phyloP scores from a whole-genome alignment of 306 rosid genomes.

The Trifolium fragiferum region DNA sequence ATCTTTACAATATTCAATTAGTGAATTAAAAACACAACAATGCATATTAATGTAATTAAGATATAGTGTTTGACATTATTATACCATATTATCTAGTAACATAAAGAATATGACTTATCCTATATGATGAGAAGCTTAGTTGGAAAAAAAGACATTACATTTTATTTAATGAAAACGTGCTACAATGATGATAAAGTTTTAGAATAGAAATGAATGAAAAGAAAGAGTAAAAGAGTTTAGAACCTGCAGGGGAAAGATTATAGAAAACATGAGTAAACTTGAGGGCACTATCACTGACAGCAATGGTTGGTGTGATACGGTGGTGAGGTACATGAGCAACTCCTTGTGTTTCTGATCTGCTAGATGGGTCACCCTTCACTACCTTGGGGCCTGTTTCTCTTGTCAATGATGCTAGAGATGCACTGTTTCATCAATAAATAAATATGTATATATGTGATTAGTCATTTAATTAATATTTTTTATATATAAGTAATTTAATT shows the following conservation, averaged over 20 bases:
- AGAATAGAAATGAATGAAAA: neutral
- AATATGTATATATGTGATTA: neutral
- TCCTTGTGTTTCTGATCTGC: constrained; percentile 38
- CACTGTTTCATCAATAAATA: constrained; percentile 49
- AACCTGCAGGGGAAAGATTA: constrained; percentile 92
- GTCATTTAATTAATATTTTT: neutral
- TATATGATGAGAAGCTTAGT: constrained; percentile 18
- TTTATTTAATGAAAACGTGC: neutral
- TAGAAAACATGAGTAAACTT: constrained; percentile 88
- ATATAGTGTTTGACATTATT: neutral
- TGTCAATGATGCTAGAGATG: constrained; percentile 87
- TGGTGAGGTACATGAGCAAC: constrained; percentile 52
- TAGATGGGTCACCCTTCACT: constrained; percentile 83
- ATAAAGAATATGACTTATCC: neutral
- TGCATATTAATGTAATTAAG: neutral
- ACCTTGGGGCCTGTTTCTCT: constrained; percentile 90
- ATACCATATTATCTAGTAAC: neutral
- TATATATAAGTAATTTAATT: too few species aligned
- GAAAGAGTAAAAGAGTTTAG: neutral
- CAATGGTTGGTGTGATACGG: constrained; percentile 54
- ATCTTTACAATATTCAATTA: neutral
- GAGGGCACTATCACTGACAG: constrained; percentile 76
- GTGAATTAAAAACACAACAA: neutral
- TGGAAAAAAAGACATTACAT: constrained; percentile 8
- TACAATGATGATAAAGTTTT: neutral